Evolutionary conservation across 148 eudicot species (phyloP).

Genomic region (Vaccinium corymbosum): DNA sequence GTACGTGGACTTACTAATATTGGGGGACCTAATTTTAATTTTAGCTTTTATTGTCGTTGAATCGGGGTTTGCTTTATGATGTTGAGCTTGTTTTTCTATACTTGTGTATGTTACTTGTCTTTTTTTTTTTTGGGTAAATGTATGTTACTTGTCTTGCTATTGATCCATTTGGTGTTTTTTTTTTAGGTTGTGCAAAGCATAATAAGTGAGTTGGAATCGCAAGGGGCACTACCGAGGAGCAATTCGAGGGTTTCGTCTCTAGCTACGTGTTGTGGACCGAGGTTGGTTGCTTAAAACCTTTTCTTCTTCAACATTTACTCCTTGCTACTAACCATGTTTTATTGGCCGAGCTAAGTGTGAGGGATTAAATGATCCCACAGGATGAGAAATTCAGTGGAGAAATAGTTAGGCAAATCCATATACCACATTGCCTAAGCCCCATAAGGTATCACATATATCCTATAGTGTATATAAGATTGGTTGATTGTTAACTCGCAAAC

Average conservation of each 20-base stretch:
- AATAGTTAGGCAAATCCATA: not conserved
- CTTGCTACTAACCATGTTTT: not conserved
- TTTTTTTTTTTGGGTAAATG: constrained; percentile 40
- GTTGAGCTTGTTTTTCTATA: not conserved
- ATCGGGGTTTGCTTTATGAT: not conserved
- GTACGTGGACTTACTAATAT: not conserved
- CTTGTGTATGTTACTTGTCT: not conserved
- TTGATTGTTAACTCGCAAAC: not conserved
- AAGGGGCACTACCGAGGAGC: constrained; percentile 94
- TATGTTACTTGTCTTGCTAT: constrained; percentile 4
- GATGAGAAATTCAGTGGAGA: not conserved
- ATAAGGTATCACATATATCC: not conserved
- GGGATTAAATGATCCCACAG: not conserved
- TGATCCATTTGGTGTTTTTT: constrained; percentile 1
- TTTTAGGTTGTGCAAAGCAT: constrained; percentile 91
- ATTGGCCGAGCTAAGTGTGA: not conserved
- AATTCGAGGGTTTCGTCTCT: constrained; percentile 98
- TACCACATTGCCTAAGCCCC: not conserved
- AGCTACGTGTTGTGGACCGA: constrained; percentile 97
- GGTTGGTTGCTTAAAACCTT: constrained; percentile 41
- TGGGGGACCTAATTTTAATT: not conserved
- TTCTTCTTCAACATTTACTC: not conserved
- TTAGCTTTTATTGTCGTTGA: not conserved
- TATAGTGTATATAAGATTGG: not conserved
- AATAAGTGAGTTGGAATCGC: constrained; percentile 92